Conservation (phyloP, 768 basidiomycete species). For the Coprinopsis strossmayeri region DNA sequence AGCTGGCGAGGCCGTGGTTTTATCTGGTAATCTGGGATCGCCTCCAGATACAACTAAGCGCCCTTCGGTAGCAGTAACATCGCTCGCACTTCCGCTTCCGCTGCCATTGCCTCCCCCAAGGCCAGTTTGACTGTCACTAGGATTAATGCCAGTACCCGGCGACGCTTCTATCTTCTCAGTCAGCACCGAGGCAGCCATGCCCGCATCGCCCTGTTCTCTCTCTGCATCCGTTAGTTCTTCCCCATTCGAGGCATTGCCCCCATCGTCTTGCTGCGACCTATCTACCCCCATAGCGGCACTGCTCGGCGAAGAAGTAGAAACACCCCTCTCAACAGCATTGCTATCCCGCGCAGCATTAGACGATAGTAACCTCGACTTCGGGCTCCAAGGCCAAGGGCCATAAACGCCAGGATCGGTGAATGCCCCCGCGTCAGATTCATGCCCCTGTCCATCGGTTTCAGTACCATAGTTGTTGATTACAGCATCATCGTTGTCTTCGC, state of each 20-base stretch:
- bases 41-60: too few species aligned
- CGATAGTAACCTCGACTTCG: background rate
- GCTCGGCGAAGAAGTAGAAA: too few species aligned
- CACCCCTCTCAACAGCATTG: background rate
- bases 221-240: background rate
- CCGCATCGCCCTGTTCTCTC: background rate
- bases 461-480: background rate
- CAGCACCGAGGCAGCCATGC: too few species aligned
- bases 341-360: background rate
- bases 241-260: background rate
- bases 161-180: too few species aligned
- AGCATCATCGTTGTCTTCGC: background rate
- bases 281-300: too few species aligned
- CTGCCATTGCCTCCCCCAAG: too few species aligned
- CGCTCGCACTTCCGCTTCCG: background rate
- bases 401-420: slow-evolving; percentile 25
- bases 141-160: too few species aligned
- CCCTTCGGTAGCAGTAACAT: background rate
- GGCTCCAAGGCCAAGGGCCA: slow-evolving; percentile 1
- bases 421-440: slow-evolving; percentile 22
- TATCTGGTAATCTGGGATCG: too few species aligned
- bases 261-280: too few species aligned
- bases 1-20: too few species aligned
- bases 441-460: slow-evolving; percentile 13
- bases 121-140: too few species aligned